These are phyloP conservation scores for Beauveria brongniartii DNA, from an alignment of 2,329 filamentous ascomycete species.

Conservation along the genomic window DNA sequence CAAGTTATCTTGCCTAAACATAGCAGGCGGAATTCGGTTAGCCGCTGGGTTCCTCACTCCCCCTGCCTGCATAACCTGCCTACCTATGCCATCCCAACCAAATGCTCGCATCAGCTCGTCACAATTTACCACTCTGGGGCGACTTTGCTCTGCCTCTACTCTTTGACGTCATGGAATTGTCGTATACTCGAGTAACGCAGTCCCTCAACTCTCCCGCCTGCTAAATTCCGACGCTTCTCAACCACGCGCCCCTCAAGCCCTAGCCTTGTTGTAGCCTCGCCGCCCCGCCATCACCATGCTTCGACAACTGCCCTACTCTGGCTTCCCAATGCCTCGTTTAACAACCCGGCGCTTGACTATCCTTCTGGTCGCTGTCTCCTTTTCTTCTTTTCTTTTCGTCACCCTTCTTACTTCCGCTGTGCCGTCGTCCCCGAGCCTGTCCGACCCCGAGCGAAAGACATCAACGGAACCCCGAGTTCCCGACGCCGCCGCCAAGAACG, in stretches of 20 bases:
- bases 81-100: neutral
- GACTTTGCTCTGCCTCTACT: neutral
- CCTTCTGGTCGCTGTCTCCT: slow-evolving; percentile 40
- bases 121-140: neutral
- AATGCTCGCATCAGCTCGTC: neutral
- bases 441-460: slow-evolving; percentile 41
- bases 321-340: slow-evolving; percentile 42
- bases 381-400: slow-evolving; percentile 48
- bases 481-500: slow-evolving; percentile 37
- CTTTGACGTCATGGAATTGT: neutral
- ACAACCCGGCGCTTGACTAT: slow-evolving; percentile 44
- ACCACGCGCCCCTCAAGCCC: neutral
- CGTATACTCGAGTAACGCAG: neutral
- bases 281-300: slow-evolving; percentile 19
- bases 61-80: neutral
- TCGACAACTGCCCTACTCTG: slow-evolving; percentile 30
- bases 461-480: slow-evolving; percentile 36
- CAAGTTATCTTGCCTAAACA: no score
- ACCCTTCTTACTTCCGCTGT: slow-evolving; percentile 42
- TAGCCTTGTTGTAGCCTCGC: neutral
- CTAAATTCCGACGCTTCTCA: neutral
- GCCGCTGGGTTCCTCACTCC: neutral
- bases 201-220: neutral
- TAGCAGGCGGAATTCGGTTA: neutral
- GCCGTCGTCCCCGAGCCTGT: slow-evolving; percentile 40